Conservation (phyloP, 805 yeast species). For the Danielozyma ontarioensis region DNA sequence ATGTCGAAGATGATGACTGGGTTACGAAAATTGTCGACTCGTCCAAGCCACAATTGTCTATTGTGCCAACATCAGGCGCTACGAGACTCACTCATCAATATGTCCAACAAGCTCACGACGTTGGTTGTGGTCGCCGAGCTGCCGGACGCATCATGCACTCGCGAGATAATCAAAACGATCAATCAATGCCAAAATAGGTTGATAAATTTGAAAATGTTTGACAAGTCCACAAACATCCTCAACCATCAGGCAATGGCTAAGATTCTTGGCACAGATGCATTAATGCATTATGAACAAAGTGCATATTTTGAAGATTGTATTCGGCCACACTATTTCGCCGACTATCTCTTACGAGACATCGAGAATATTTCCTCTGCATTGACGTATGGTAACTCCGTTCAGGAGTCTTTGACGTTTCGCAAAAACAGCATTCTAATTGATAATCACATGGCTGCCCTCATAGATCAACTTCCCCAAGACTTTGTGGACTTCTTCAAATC, state of each 20-base stretch:
- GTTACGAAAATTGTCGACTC: conserved; percentile 5
- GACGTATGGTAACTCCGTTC: not conserved
- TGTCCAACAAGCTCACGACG: conserved; percentile 5
- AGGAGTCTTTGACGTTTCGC: too few species aligned
- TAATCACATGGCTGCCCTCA: conserved; percentile 6
- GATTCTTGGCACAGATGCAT: conserved; percentile 1
- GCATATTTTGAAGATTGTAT: conserved; percentile 4
- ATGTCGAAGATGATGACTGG: conserved; percentile 6
- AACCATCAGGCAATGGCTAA: conserved; percentile 10
- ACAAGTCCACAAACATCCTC: conserved; percentile 11
- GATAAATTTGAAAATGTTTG: conserved; percentile 7
- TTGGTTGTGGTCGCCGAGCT: conserved; percentile 11
- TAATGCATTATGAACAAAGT: conserved; percentile 13
- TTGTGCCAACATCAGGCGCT: conserved; percentile 12
- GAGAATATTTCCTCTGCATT: not conserved
- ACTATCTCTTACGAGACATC: conserved; percentile 3
- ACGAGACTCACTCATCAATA: conserved; percentile 1
- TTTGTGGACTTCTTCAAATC: conserved; percentile 7
- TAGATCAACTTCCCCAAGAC: conserved; percentile 4
- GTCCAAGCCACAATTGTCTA: conserved; percentile 17
- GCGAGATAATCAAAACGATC: conserved; percentile 5
- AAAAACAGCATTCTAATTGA: conserved; percentile 4
- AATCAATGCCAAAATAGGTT: conserved; percentile 8
- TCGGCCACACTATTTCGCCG: conserved; percentile 2
- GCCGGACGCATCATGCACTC: conserved; percentile 5